A percentile compares a stretch with the other conserved stretches of the same genome.
Evolutionary conservation across 495 filamentous ascomycete genomes (phyloP).

Genomic region (Aspergillus nanangensis): DNA sequence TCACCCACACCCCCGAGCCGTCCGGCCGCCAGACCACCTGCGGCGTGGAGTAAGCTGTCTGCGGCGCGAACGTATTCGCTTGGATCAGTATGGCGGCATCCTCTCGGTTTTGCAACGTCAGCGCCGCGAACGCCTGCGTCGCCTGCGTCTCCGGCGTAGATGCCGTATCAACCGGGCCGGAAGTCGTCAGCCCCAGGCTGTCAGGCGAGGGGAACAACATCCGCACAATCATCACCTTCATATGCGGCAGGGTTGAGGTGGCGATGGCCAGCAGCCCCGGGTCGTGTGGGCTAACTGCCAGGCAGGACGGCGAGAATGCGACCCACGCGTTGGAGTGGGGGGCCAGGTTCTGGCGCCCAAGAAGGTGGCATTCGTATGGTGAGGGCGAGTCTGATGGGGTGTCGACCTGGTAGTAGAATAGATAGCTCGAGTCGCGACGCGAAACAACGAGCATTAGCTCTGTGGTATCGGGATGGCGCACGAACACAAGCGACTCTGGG

Average conservation of each 20-base stretch:
- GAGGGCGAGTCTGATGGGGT: background rate
- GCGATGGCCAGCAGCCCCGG: conserved; percentile 55
- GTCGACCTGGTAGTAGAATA: conserved; percentile 55
- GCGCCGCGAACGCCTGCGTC: conserved; percentile 42
- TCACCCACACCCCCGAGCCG: conserved; percentile 64
- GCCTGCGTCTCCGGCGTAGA: conserved; percentile 35
- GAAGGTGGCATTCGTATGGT: conserved; percentile 26
- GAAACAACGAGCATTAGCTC: conserved; percentile 49
- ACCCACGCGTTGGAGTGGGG: conserved; percentile 63
- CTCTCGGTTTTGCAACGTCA: conserved; percentile 52
- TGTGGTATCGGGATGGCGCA: conserved; percentile 40
- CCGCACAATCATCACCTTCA: conserved; percentile 63
- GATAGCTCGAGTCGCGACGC: conserved; percentile 55
- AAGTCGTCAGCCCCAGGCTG: background rate
- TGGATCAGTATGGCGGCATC: conserved; percentile 56
- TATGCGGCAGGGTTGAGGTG: conserved; percentile 57
- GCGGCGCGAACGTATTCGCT: conserved; percentile 58
- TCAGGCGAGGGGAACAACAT: conserved; percentile 45
- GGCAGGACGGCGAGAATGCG: conserved; percentile 56
- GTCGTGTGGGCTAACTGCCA: conserved; percentile 54
- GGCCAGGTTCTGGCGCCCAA: conserved; percentile 58
- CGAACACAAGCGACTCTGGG: conserved; percentile 58
- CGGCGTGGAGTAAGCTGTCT: conserved; percentile 65
- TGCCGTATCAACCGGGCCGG: conserved; percentile 3
- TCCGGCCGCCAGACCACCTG: conserved; percentile 61